Percentiles rank a stretch among this genome's conserved stretches.
Conservation (phyloP, 306 rosid species). For the Dryas octopetala region DNA sequence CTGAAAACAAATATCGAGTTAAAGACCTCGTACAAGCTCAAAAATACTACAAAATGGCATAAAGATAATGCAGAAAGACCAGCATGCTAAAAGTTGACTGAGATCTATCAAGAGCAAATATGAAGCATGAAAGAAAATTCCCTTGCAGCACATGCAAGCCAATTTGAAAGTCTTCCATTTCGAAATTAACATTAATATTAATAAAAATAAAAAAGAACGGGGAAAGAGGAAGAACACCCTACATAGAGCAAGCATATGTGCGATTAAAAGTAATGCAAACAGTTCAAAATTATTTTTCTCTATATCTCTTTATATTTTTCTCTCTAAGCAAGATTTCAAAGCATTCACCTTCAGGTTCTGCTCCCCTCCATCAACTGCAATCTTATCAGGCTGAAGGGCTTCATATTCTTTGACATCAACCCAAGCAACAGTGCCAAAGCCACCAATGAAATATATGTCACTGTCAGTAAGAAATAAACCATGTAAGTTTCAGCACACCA, state of each 20-base stretch:
- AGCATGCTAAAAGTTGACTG: not conserved
- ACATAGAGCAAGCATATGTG: not conserved
- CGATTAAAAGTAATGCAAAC: not conserved
- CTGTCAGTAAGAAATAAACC: constrained; percentile 48
- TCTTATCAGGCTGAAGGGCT: constrained; percentile 90
- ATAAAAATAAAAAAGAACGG: too few relatives aligned
- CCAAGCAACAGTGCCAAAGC: constrained; percentile 99
- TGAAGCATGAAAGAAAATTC: constrained; percentile 8
- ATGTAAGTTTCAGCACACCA: constrained; percentile 16
- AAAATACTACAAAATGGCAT: not conserved
- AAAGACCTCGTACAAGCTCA: not conserved
- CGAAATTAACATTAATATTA: not conserved
- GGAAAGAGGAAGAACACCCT: not conserved
- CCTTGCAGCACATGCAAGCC: not conserved
- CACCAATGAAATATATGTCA: constrained; percentile 98
- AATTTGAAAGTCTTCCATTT: not conserved
- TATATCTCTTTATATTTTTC: not conserved
- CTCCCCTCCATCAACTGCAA: constrained; percentile 96
- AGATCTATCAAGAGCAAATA: not conserved
- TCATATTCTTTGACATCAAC: constrained; percentile 94
- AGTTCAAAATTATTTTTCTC: too few relatives aligned
- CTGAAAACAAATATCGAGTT: not conserved
- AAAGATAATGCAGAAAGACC: not conserved
- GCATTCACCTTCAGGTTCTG: constrained; percentile 77
- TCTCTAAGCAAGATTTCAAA: not conserved